phyloP scores from a whole-genome alignment of 106 monocot genomes.

The Dioscorea alata region DNA sequence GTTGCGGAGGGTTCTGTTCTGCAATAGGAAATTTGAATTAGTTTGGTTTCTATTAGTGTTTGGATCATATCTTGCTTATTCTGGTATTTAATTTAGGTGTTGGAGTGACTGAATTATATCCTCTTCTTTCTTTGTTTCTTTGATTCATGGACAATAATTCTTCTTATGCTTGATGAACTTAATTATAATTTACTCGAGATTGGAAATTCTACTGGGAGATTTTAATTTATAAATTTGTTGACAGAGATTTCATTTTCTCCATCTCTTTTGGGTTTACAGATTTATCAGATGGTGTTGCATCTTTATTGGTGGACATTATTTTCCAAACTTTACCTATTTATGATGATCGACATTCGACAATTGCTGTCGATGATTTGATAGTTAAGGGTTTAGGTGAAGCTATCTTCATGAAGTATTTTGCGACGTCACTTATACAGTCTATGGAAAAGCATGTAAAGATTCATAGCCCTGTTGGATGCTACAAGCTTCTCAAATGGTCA shows the following conservation, averaged over 20 bases:
- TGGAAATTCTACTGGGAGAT: neutral
- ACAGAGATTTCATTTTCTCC: neutral
- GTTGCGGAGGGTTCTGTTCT: too few relatives aligned
- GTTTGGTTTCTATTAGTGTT: too few relatives aligned
- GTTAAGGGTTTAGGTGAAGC: conserved; percentile 41
- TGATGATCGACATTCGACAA: conserved; percentile 84
- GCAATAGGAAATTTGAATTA: too few relatives aligned
- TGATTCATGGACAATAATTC: neutral
- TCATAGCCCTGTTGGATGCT: conserved; percentile 46
- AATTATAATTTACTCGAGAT: neutral
- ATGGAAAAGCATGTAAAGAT: conserved; percentile 71
- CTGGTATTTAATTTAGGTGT: too few relatives aligned
- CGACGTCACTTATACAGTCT: conserved; percentile 60
- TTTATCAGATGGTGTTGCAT: conserved; percentile 38
- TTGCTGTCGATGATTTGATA: conserved; percentile 80
- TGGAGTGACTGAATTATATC: too few relatives aligned
- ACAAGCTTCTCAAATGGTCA: conserved; percentile 85
- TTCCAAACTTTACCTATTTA: conserved; percentile 71
- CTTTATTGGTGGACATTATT: conserved; percentile 56
- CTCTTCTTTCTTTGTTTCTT: too few relatives aligned
- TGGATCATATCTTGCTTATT: too few relatives aligned
- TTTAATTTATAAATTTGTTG: neutral
- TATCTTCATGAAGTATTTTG: conserved; percentile 80
- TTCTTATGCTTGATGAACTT: neutral
- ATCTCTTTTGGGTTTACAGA: conserved; percentile 35